Evolutionary conservation across 768 basidiomycete species (phyloP).

Genomic region (Dendrothele bispora): DNA sequence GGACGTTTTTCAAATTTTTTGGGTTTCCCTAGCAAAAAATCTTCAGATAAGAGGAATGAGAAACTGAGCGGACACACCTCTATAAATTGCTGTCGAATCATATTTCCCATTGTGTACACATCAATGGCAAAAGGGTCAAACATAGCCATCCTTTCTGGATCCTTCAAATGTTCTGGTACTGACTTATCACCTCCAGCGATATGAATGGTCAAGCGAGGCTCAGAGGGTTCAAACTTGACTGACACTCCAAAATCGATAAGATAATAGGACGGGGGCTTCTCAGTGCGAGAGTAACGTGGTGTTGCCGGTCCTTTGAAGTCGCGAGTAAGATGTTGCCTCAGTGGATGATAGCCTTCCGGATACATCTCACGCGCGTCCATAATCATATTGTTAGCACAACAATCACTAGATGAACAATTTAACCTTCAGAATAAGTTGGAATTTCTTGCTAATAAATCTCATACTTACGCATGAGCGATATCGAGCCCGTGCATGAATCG

Average conservation of each 20-base stretch:
- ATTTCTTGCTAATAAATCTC: no score
- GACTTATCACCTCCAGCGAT: constrained; percentile 22
- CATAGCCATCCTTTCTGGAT: no score
- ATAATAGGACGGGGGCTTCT: constrained; percentile 22
- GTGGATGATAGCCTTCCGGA: constrained; percentile 14
- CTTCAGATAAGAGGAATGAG: no score
- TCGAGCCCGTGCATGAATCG: constrained; percentile 36
- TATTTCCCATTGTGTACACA: constrained; percentile 22
- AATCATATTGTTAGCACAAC: constrained; percentile 13
- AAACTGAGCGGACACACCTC: not conserved
- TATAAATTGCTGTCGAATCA: constrained; percentile 14
- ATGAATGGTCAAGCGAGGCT: constrained; percentile 11
- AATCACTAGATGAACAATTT: constrained; percentile 3
- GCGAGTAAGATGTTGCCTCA: not conserved
- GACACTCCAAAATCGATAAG: constrained; percentile 30
- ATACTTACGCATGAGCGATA: constrained; percentile 36
- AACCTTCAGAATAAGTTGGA: constrained; percentile 14
- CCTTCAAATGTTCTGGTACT: no score
- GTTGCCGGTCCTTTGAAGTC: constrained; percentile 7
- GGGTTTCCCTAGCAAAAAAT: no score
- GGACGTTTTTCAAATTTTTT: no score
- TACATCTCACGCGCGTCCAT: constrained; percentile 13
- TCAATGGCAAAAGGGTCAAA: constrained; percentile 25
- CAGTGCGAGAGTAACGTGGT: constrained; percentile 20
- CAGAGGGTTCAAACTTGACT: constrained; percentile 13